phyloP scores from a whole-genome alignment of 345 rosid species.

The Kandelia obovata region DNA sequence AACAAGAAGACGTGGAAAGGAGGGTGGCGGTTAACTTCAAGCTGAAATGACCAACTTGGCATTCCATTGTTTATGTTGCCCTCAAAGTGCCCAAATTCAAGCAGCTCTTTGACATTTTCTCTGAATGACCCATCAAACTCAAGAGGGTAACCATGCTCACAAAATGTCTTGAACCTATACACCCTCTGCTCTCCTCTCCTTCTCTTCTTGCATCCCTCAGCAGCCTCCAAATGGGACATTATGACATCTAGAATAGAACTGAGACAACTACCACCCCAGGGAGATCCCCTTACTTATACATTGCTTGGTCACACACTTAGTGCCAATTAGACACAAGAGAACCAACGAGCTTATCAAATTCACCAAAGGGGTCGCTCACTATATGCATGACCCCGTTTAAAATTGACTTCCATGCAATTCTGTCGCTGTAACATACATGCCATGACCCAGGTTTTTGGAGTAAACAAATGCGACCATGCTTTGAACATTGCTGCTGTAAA shows the following conservation, averaged over 20 bases:
- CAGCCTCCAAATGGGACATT: constrained; percentile 30
- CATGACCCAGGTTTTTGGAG: constrained; percentile 23
- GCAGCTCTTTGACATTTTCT: constrained; percentile 54
- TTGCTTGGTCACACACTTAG: constrained; percentile 39
- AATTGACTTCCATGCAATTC: constrained; percentile 48
- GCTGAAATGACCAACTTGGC: constrained; percentile 85
- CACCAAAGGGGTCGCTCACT: constrained; percentile 23
- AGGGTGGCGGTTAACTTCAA: constrained; percentile 73
- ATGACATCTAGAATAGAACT: background rate
- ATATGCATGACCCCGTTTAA: constrained; percentile 47
- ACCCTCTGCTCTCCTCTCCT: constrained; percentile 63
- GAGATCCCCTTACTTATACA: background rate
- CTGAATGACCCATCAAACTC: constrained; percentile 60
- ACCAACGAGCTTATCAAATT: constrained; percentile 17
- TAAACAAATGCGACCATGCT: constrained; percentile 52
- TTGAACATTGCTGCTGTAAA: constrained; percentile 36
- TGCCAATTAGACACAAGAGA: constrained; percentile 38
- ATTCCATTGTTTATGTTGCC: constrained; percentile 30
- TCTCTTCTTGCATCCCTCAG: constrained; percentile 46
- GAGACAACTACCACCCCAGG: background rate
- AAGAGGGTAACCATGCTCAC: constrained; percentile 64
- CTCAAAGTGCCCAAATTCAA: constrained; percentile 62
- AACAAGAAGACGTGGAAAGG: constrained; percentile 62
- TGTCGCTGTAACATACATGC: constrained; percentile 38
- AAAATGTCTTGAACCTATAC: constrained; percentile 70